Evolutionary conservation across 2,329 filamentous ascomycete species (phyloP), one percentile per base, ranked within the genome.

Genomic region (Pseudogymnoascus sp.): DNA sequence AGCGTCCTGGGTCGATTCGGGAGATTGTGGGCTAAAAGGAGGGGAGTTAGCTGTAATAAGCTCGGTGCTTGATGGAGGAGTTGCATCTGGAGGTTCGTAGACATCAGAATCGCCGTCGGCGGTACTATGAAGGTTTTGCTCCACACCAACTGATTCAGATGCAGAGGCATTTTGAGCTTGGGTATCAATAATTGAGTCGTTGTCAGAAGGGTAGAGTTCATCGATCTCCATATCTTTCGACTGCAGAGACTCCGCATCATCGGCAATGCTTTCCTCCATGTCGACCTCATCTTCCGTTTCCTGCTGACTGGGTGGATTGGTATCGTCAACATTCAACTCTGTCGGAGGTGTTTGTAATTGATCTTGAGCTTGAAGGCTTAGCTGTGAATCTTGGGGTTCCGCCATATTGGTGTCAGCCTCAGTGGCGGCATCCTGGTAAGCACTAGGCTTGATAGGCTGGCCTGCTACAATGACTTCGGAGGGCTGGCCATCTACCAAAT

Each of bases 61-160:
- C 60, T 57, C 4, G 61, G 58, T 32, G 65, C 61, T 41, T 64
- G 60, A 57, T 67, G 67, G 20, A 60, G 68, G 61, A 12, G 67
- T 67, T 3, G 74, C 75, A 60, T 78, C 78, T 16, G 80, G 80
- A 57, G 82, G 82, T 64, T 86, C 81, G 66, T 85, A 84, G 57
- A 74, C 77, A 62, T 84, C 82, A 2, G 80, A 80, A 43, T 69
- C 69, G 6, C 62, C 59, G 3, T 68, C 67, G 37, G 58, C 59
- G n/a, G 57, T 30, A 22, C 65, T 50, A 12, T 12, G 25, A 50
- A 18, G 47, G 28, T 54, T 54, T 20, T n/a, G 25, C 47, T 18
- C 47, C 47, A 54, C 18, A 28, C 16, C 47, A 32, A 32, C 4
- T 54, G 47, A 32, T 54, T 54, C 16, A 54, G 47, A 9, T 9